These are phyloP conservation scores for Penicillium sclerotiorum DNA, from an alignment of 2,329 filamentous ascomycete genomes.

Conservation along the genomic window DNA sequence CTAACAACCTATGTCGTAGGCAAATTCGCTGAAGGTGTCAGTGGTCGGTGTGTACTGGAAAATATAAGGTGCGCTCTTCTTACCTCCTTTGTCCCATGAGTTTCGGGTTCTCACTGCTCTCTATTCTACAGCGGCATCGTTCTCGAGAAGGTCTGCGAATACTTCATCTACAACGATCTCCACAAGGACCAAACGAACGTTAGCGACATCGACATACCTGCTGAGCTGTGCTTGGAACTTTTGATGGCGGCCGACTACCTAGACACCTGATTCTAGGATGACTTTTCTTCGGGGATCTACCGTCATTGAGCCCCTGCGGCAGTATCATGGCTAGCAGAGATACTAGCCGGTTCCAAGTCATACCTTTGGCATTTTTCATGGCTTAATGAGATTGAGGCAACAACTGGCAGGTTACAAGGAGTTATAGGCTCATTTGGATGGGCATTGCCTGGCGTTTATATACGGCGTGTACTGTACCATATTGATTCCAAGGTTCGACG, in stretches of 20 bases:
- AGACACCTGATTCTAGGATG: no score
- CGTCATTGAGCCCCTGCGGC: no score
- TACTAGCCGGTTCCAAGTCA: no score
- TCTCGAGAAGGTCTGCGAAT: conserved; percentile 70
- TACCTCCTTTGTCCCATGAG: no score
- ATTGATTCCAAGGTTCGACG: no score
- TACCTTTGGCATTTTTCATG: no score
- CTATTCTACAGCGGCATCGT: conserved; percentile 55
- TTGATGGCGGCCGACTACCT: conserved; percentile 70
- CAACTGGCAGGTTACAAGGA: no score
- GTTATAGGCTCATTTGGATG: conserved; percentile 8
- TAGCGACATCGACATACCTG: conserved; percentile 67
- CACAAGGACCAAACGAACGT: conserved; percentile 62
- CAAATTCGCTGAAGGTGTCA: conserved; percentile 62
- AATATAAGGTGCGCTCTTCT: conserved; percentile 58
- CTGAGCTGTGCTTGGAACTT: conserved; percentile 66
- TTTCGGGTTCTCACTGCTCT: not conserved
- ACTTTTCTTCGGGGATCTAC: no score
- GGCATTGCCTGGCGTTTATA: conserved; percentile 3
- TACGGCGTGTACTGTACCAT: no score
- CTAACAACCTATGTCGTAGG: conserved; percentile 43
- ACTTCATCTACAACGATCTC: conserved; percentile 70
- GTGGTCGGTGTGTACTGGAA: conserved; percentile 61
- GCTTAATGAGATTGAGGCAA: no score
- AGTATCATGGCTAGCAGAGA: no score